Conservation (phyloP, 352 stramenopile genomes). For the Phytophthora pluvialis region DNA sequence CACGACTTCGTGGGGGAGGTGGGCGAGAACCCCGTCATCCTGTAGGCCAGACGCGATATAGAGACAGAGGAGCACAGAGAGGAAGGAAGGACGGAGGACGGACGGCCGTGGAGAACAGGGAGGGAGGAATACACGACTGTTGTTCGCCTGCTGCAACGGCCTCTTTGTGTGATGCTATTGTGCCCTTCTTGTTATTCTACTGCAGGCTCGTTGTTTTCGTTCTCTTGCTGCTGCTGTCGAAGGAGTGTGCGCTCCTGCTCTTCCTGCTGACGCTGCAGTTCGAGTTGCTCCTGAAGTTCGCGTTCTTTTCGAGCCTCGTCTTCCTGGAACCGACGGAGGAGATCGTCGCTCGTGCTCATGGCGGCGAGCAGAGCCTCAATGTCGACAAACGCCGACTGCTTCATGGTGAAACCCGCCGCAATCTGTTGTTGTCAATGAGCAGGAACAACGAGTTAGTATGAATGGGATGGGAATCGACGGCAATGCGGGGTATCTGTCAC, state of each 20-base stretch:
- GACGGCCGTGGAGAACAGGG: background rate
- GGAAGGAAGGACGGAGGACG: no score
- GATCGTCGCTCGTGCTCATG: slow-evolving; percentile 34
- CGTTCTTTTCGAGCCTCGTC: slow-evolving; percentile 25
- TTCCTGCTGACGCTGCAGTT: slow-evolving; percentile 6
- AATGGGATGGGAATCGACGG: background rate
- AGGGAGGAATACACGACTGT: slow-evolving; percentile 24
- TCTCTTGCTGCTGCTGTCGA: slow-evolving; percentile 16
- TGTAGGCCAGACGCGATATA: slow-evolving; percentile 54
- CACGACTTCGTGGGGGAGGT: slow-evolving; percentile 94
- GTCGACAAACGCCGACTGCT: slow-evolving; percentile 41
- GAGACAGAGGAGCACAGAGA: slow-evolving; percentile 11
- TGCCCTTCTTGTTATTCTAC: background rate
- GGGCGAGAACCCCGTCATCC: slow-evolving; percentile 81
- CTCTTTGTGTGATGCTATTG: slow-evolving; percentile 20
- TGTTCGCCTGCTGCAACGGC: slow-evolving; percentile 6
- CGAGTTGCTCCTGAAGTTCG: slow-evolving; percentile 16
- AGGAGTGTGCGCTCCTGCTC: slow-evolving; percentile 2
- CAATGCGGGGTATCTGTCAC: slow-evolving; percentile 26
- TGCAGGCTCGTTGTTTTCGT: background rate
- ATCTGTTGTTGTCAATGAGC: slow-evolving; percentile 31
- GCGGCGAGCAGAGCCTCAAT: slow-evolving; percentile 42
- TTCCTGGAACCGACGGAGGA: slow-evolving; percentile 35
- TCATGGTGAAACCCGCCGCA: slow-evolving; percentile 39
- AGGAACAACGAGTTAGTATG: background rate